Percentiles rank a stretch among this genome's conserved stretches.
phyloP scores from a whole-genome alignment of 192 early-diverging fungal genomes.

The Obelidium mucronatum region DNA sequence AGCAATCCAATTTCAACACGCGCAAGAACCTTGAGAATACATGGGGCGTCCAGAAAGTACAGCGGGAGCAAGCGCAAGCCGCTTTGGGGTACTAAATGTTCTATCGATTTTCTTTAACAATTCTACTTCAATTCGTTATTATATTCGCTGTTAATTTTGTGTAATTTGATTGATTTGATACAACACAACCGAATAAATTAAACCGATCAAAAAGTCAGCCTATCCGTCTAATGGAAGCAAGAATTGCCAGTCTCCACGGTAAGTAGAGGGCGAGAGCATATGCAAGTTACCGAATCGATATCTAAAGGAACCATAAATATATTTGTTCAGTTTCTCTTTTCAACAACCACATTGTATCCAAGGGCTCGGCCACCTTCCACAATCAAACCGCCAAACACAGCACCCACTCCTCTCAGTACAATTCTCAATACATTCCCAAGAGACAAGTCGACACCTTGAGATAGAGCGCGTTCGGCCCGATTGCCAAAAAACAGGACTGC shows the following conservation, averaged over 20 bases:
- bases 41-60: slow-evolving; percentile 32
- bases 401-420: background rate
- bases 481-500: background rate
- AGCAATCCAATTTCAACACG: slow-evolving; percentile 29
- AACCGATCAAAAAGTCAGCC: too few species aligned
- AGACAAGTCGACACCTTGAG: background rate
- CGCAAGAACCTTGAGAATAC: slow-evolving; percentile 38
- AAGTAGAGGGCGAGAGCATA: too few species aligned
- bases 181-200: too few species aligned
- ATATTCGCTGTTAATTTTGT: too few species aligned
- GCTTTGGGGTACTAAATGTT: slow-evolving; percentile 20
- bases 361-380: background rate
- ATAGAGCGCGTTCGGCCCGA: background rate
- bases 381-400: background rate
- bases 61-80: slow-evolving; percentile 14
- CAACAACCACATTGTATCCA: background rate
- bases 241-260: too few species aligned
- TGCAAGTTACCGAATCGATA: too few species aligned
- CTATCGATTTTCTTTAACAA: too few species aligned
- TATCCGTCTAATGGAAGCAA: too few species aligned
- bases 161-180: too few species aligned
- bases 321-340: too few species aligned
- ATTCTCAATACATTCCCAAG: background rate
- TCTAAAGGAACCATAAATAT: too few species aligned
- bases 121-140: too few species aligned